Percentiles rank a stretch among this genome's conserved stretches.
phyloP scores from a whole-genome alignment of 208 protist genomes.

The Acanthamoeba sp. region DNA sequence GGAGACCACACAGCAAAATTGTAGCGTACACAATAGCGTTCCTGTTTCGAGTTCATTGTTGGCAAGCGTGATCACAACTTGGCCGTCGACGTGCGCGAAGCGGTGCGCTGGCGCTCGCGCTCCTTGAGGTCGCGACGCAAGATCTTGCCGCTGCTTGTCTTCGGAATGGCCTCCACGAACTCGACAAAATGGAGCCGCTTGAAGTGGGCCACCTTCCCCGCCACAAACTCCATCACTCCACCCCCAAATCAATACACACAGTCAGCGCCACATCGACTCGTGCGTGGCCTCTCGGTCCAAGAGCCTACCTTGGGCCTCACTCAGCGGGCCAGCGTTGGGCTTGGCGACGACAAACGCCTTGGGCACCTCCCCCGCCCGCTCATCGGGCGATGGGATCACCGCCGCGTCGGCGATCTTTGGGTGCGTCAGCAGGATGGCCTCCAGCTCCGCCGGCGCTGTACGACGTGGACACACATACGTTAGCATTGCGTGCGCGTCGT shows the following conservation, averaged over 20 bases:
- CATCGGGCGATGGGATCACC: not conserved
- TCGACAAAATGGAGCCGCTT: not conserved
- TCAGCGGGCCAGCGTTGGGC: not conserved
- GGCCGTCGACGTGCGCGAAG: too few species aligned
- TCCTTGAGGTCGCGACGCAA: constrained; percentile 11
- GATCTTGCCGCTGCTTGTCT: constrained; percentile 55
- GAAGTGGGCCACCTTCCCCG: not conserved
- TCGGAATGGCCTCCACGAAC: constrained; percentile 51
- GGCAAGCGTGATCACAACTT: too few species aligned
- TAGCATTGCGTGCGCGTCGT: too few species aligned
- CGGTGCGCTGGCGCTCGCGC: too few species aligned
- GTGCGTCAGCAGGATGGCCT: constrained; percentile 39
- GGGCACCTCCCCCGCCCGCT: constrained; percentile 13
- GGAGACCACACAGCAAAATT: too few species aligned
- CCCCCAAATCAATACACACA: too few species aligned
- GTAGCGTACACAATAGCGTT: too few species aligned
- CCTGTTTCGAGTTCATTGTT: too few species aligned
- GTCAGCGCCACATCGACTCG: too few species aligned
- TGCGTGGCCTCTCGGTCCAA: too few species aligned
- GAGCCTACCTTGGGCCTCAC: not conserved
- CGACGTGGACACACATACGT: too few species aligned
- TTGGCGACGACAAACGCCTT: constrained; percentile 50
- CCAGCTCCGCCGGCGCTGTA: constrained; percentile 62
- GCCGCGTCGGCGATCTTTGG: not conserved
- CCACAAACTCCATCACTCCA: not conserved